Percentiles rank a stretch among this genome's conserved stretches.
These are phyloP conservation scores for Peribolospora kevripleyi DNA, from an alignment of 768 basidiomycete species.

Conservation along the genomic window DNA sequence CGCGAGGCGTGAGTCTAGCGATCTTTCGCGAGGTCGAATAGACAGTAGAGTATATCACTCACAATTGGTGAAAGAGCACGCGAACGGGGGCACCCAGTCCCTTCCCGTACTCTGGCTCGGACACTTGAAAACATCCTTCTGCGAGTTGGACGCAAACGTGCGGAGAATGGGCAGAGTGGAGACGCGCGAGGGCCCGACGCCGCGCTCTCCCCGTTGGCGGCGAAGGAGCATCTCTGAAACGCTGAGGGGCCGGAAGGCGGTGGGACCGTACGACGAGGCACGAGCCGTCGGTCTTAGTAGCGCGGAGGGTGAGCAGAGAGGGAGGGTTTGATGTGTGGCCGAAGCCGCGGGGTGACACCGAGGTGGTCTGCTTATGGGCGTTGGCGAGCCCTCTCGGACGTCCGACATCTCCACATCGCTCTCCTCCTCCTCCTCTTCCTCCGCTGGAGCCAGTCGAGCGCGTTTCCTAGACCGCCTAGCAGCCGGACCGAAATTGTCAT, in stretches of 20 bases:
- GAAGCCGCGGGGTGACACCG: too few relatives aligned
- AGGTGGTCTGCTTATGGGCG: too few relatives aligned
- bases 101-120: background rate
- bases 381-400: background rate
- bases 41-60: background rate
- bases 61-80: slow-evolving; percentile 13
- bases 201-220: background rate
- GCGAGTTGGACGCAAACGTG: slow-evolving; percentile 1
- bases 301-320: background rate
- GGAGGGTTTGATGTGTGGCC: background rate
- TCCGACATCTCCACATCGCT: background rate
- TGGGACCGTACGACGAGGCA: too few relatives aligned
- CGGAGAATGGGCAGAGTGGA: background rate
- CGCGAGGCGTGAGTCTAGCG: background rate
- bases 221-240: background rate
- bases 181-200: background rate
- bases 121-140: slow-evolving; percentile 4
- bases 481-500: too few relatives aligned
- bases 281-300: too few relatives aligned
- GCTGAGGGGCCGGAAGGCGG: too few relatives aligned
- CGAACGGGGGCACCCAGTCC: slow-evolving; percentile 15
- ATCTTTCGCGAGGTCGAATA: rapidly evolving
- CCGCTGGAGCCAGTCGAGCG: too few relatives aligned
- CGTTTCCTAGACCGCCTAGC: too few relatives aligned
- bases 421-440: background rate